Evolutionary conservation across 805 yeast species (phyloP).

Genomic region (Candida gorgasii): DNA sequence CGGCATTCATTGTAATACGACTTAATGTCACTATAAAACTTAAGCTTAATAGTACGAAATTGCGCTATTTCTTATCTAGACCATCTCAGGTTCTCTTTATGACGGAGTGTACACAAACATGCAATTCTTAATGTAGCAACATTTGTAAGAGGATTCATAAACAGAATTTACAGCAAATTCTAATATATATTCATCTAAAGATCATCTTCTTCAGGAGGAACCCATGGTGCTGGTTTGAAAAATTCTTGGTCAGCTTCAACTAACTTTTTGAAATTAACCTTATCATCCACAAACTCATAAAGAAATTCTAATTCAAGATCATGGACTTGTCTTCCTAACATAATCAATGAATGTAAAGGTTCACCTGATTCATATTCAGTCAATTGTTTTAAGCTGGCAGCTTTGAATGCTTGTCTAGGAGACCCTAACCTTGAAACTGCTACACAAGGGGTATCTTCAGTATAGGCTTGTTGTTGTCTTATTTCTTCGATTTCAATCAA

Average conservation of each 20-base stretch:
- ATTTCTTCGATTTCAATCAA: slow-evolving; percentile 82
- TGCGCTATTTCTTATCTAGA: too few species aligned
- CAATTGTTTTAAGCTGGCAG: slow-evolving; percentile 79
- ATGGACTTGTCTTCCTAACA: slow-evolving; percentile 91
- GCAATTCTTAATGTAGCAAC: too few species aligned
- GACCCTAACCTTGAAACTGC: slow-evolving; percentile 92
- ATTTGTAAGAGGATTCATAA: too few species aligned
- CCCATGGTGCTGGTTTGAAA: slow-evolving; percentile 73
- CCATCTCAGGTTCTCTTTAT: too few species aligned
- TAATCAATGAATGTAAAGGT: slow-evolving; percentile 88
- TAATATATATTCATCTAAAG: too few species aligned
- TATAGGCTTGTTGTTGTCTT: slow-evolving; percentile 76
- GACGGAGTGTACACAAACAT: too few species aligned
- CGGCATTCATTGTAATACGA: too few species aligned
- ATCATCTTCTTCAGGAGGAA: slow-evolving; percentile 40
- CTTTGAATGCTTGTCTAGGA: slow-evolving; percentile 76
- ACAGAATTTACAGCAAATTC: too few species aligned
- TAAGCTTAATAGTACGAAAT: too few species aligned
- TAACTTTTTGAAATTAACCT: slow-evolving; percentile 47
- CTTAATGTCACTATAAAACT: too few species aligned
- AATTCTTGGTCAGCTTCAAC: slow-evolving; percentile 62
- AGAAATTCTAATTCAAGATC: slow-evolving; percentile 88
- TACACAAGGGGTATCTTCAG: slow-evolving; percentile 87
- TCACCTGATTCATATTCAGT: slow-evolving; percentile 87
- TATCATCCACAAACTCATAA: slow-evolving; percentile 69